Conservation (phyloP, 129 eudicot species). For the Mikania micrantha region DNA sequence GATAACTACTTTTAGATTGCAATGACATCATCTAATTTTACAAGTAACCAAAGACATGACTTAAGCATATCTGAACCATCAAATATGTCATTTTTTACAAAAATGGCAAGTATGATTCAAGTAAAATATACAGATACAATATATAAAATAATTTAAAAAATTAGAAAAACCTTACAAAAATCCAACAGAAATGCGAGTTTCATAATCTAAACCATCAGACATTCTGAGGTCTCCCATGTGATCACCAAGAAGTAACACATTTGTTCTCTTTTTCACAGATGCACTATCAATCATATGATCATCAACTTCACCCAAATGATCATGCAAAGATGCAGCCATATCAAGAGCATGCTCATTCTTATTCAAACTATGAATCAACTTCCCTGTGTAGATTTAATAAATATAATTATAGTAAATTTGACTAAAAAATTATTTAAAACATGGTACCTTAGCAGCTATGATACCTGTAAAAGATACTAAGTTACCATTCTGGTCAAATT, state of each 20-base stretch:
- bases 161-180: slow-evolving; percentile 54
- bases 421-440: background rate
- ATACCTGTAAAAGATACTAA: slow-evolving; percentile 72
- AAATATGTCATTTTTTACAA: background rate
- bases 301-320: slow-evolving; percentile 49
- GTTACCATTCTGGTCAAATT: slow-evolving; percentile 67
- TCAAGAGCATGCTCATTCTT: slow-evolving; percentile 95
- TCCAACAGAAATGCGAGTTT: slow-evolving; percentile 77
- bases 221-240: slow-evolving; percentile 88
- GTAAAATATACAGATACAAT: background rate
- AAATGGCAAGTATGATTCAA: background rate
- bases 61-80: background rate
- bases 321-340: slow-evolving; percentile 84
- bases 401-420: background rate
- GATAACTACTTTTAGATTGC: too few relatives aligned
- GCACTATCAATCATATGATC: slow-evolving; percentile 36
- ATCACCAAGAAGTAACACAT: slow-evolving; percentile 89
- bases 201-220: slow-evolving; percentile 82
- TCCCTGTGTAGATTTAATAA: slow-evolving; percentile 36
- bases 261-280: slow-evolving; percentile 62
- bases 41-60: background rate
- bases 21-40: too few relatives aligned
- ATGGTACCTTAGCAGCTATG: background rate
- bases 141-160: slow-evolving; percentile 38
- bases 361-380: slow-evolving; percentile 75